Conservation (phyloP, 345 rosid species). For the Corchorus capsularis region DNA sequence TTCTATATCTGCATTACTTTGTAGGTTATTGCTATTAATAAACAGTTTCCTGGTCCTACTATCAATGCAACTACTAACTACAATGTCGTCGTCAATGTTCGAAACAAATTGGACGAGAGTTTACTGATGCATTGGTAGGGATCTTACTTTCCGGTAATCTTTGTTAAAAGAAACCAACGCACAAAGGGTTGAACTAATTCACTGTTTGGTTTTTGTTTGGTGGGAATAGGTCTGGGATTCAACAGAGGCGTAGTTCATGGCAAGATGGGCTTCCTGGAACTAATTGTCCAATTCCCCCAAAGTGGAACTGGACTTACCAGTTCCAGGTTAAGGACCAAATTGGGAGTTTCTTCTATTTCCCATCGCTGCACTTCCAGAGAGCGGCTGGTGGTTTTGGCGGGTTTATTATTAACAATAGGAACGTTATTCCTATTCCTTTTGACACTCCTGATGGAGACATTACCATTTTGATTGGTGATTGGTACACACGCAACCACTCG, state of each 20-base stretch:
- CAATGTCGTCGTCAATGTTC: conserved; percentile 80
- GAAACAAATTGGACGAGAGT: conserved; percentile 82
- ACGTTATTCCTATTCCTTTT: conserved; percentile 82
- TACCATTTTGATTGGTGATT: conserved; percentile 80
- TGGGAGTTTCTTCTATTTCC: conserved; percentile 99
- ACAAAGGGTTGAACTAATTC: background rate
- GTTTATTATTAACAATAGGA: conserved; percentile 75
- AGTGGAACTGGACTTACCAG: conserved; percentile 99
- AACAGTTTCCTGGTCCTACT: conserved; percentile 88
- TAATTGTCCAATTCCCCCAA: conserved; percentile 95
- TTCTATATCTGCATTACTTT: conserved; percentile 27
- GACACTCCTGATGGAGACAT: conserved; percentile 80
- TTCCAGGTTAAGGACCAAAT: conserved; percentile 98
- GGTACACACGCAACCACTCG: conserved; percentile 94
- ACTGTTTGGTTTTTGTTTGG: conserved; percentile 6
- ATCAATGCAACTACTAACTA: conserved; percentile 90
- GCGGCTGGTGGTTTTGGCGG: conserved; percentile 95
- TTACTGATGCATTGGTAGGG: conserved; percentile 88
- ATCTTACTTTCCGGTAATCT: conserved; percentile 11
- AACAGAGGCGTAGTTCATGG: conserved; percentile 96
- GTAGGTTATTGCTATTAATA: conserved; percentile 96
- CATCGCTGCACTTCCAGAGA: conserved; percentile 92
- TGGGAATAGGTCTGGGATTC: conserved; percentile 75
- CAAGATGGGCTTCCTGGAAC: conserved; percentile 97
- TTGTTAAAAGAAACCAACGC: background rate